Base-by-base conservation (phyloP, 2,329 filamentous ascomycete species). In the Pezicula carpinea region DNA sequence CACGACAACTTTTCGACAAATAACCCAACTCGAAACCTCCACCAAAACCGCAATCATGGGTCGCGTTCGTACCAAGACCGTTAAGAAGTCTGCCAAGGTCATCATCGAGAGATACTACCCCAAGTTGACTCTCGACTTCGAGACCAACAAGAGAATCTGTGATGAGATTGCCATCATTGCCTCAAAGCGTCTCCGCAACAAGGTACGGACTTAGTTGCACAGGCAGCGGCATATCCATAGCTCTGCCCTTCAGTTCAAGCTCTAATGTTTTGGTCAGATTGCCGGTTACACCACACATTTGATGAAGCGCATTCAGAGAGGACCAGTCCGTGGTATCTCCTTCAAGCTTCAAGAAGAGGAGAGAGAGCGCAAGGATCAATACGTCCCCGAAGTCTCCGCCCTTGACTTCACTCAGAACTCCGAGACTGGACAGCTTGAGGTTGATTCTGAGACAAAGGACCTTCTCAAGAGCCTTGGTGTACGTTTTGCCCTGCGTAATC, bases 281-380 rank as follows among this genome's bases (percentile, higher is more conserved):
- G 91, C 93, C 69, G 93, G 93, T 67, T 97, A 96, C 85, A 96
- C 92, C 66, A 97, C 93, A 62, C 90, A 95, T 72, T 73, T 95
- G 76, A 99, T 99, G 95, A 97, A 97, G 86, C 93, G 93, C 76
- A 99, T 99, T 66, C 93, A 97, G 82, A 90, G 93, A 73, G 93
- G 93, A 60, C 93, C 93, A 60, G 93, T 99, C 75, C 95, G 93
- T 67, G 93, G 93, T 81, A 99, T 99, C 78, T 99, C 95, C 75
- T 99, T 99, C 91, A 99, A 99, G 85, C 89, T 99, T 54, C 93
- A 99, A 80, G 93, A 99, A 81, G 93, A 99, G 82, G 93, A 99
- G 86, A 89, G 93, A 83, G 93, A 99, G 80, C 87, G 93, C 73
- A 99, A 99, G 88, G 93, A 99, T 81, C 93, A 99, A 82, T 99